Evolutionary conservation across 1,284 basidiomycete species (phyloP).

Genomic region (Cryptococcus sp.): DNA sequence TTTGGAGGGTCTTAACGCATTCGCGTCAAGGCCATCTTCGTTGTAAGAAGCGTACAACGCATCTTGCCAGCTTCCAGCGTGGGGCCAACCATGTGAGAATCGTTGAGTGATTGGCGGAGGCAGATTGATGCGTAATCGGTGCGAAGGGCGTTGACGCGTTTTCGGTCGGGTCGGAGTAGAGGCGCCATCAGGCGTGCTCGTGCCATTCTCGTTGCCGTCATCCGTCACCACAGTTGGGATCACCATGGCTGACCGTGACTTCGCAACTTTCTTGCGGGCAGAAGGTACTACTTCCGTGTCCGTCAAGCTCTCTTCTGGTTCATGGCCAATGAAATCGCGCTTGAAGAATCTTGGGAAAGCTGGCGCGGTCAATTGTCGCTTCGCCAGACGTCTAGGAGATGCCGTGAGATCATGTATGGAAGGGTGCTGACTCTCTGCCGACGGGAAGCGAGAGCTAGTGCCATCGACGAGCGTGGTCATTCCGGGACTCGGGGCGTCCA

Average conservation of each 20-base stretch:
- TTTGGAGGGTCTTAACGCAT: neutral
- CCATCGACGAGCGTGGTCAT: slow-evolving; percentile 19
- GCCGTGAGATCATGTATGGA: neutral
- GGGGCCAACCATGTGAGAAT: slow-evolving; percentile 44
- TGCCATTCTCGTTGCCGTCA: neutral
- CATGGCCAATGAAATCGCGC: slow-evolving; percentile 11
- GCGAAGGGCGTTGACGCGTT: slow-evolving; percentile 10
- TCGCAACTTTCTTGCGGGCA: neutral
- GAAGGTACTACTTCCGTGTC: slow-evolving; percentile 14
- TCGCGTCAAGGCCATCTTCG: slow-evolving; percentile 10
- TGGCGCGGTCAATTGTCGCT: slow-evolving; percentile 25
- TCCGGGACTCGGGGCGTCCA: slow-evolving; percentile 17
- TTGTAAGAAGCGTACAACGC: slow-evolving; percentile 42
- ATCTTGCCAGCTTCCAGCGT: slow-evolving; percentile 51
- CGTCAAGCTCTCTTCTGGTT: slow-evolving; percentile 12
- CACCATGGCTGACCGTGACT: slow-evolving; percentile 4
- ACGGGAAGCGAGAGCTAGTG: slow-evolving; percentile 13
- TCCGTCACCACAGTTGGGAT: slow-evolving; percentile 4
- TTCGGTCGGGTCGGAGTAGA: slow-evolving; percentile 21
- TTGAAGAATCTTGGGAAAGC: slow-evolving; percentile 23
- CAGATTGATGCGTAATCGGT: slow-evolving; percentile 35
- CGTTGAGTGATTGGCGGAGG: slow-evolving; percentile 38
- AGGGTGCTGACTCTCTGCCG: slow-evolving; percentile 10
- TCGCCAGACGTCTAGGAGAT: slow-evolving; percentile 1
- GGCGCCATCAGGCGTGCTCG: neutral